Percentiles rank a stretch among this genome's conserved stretches.
phyloP scores from a whole-genome alignment of 352 stramenopile genomes.

The Globisporangium barbulae region DNA sequence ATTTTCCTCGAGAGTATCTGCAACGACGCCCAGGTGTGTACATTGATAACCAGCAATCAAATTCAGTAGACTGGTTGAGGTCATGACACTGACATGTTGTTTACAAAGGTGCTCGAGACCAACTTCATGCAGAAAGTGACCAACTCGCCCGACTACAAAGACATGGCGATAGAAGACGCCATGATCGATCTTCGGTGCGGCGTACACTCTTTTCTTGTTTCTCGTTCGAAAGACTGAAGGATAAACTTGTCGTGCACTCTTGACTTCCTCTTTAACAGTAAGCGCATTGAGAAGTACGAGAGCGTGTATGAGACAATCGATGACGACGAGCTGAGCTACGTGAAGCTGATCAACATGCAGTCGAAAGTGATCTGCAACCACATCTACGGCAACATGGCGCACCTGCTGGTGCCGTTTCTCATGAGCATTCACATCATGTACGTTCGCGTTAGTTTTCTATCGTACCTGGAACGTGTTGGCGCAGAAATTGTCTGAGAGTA shows the following conservation, averaged over 20 bases:
- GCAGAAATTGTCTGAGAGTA: background rate
- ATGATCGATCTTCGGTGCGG: constrained; percentile 50
- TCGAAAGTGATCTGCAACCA: constrained; percentile 54
- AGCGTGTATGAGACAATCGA: constrained; percentile 64
- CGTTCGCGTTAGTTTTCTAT: background rate
- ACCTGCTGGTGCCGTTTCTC: constrained; percentile 45
- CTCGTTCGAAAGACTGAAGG: background rate
- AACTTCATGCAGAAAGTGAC: constrained; percentile 51
- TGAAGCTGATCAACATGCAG: constrained; percentile 71
- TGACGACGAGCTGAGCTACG: constrained; percentile 64
- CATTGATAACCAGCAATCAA: background rate
- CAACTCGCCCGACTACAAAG: constrained; percentile 59
- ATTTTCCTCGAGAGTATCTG: constrained; percentile 88
- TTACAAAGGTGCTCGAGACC: constrained; percentile 40
- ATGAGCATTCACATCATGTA: constrained; percentile 52
- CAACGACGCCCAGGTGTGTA: constrained; percentile 38
- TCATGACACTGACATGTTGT: background rate
- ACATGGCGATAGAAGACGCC: constrained; percentile 39
- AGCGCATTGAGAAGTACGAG: constrained; percentile 68
- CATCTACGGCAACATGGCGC: constrained; percentile 47
- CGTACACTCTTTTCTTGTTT: background rate
- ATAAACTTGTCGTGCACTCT: background rate
- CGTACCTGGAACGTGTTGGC: background rate
- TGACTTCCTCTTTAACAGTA: constrained; percentile 8
- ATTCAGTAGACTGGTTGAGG: background rate